A percentile compares a stretch with the other conserved stretches of the same genome.
phyloP scores from a whole-genome alignment of 2,329 filamentous ascomycete genomes.

The Sporothrix phasma region DNA sequence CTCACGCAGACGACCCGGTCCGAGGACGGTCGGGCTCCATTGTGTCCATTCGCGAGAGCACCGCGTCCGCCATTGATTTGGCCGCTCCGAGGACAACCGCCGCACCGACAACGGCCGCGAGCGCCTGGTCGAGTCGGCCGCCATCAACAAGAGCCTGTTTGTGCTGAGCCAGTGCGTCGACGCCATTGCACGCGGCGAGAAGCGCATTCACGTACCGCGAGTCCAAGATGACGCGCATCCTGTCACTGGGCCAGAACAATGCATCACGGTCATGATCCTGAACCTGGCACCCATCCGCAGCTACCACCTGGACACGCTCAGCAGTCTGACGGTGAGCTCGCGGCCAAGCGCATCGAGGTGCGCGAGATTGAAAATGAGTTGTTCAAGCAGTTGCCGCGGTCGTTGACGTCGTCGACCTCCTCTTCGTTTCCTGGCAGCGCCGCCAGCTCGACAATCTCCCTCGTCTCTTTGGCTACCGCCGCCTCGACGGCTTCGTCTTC shows the following conservation, averaged over 20 bases:
- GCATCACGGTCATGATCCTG: conserved; percentile 91
- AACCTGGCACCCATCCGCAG: conserved; percentile 86
- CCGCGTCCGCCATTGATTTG: conserved; percentile 85
- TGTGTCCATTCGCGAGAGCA: conserved; percentile 51
- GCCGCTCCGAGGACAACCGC: conserved; percentile 90
- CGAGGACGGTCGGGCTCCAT: conserved; percentile 42
- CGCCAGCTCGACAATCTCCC: not conserved
- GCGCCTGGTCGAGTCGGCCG: conserved; percentile 84
- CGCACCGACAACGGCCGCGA: conserved; percentile 91
- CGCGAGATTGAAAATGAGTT: conserved; percentile 94
- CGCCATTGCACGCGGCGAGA: conserved; percentile 67
- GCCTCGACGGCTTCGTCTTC: not conserved
- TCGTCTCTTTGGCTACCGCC: not conserved
- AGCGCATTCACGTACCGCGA: conserved; percentile 85
- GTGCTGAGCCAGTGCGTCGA: conserved; percentile 92
- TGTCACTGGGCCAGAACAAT: conserved; percentile 88
- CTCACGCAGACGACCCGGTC: conserved; percentile 57
- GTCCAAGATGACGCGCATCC: conserved; percentile 92
- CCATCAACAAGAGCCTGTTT: conserved; percentile 96
- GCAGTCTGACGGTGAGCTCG: conserved; percentile 89
- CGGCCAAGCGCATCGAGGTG: conserved; percentile 94
- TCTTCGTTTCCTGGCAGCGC: not conserved
- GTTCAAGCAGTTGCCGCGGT: conserved; percentile 63
- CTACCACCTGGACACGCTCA: conserved; percentile 88
- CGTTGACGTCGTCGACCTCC: not conserved